These are phyloP conservation scores for Dillenia turbinata DNA, from an alignment of 164 flowering plant species.

Conservation along the genomic window DNA sequence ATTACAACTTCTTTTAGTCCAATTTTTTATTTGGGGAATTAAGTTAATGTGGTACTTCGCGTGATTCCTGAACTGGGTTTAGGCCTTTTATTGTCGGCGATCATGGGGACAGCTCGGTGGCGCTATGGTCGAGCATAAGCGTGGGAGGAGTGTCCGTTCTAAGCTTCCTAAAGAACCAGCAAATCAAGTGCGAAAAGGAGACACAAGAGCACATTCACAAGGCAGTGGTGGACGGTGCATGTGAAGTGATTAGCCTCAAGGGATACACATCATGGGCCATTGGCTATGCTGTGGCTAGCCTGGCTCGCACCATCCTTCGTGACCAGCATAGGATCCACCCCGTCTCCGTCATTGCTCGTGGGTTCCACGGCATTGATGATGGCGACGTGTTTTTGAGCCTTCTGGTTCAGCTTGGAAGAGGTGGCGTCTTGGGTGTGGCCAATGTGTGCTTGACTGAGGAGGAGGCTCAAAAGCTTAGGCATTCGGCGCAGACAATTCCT, in stretches of 20 bases:
- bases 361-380: slow-evolving; percentile 56
- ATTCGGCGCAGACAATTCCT: slow-evolving; percentile 54
- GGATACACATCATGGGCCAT: slow-evolving; percentile 94
- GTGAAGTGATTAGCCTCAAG: slow-evolving; percentile 71
- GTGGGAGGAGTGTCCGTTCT: slow-evolving; percentile 73
- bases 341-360: slow-evolving; percentile 61
- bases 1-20: too few species aligned
- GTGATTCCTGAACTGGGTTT: too few species aligned
- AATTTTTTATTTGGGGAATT: too few species aligned
- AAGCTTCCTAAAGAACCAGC: slow-evolving; percentile 59
- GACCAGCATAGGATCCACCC: slow-evolving; percentile 77
- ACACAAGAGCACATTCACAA: slow-evolving; percentile 65
- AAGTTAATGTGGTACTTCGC: too few species aligned
- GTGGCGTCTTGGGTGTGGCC: slow-evolving; percentile 61
- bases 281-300: slow-evolving; percentile 70
- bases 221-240: slow-evolving; percentile 57
- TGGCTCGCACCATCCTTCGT: slow-evolving; percentile 53
- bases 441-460: slow-evolving; percentile 61
- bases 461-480: slow-evolving; percentile 41
- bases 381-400: slow-evolving; percentile 76
- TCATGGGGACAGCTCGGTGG: slow-evolving; percentile 89
- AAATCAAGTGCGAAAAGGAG: slow-evolving; percentile 57
- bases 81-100: slow-evolving; percentile 87
- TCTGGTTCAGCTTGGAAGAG: slow-evolving; percentile 68
- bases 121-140: slow-evolving; percentile 87